Percentiles rank a stretch among this genome's conserved stretches.
Evolutionary conservation across 208 protist species (phyloP).

Genomic region (Leishmania mexicana): DNA sequence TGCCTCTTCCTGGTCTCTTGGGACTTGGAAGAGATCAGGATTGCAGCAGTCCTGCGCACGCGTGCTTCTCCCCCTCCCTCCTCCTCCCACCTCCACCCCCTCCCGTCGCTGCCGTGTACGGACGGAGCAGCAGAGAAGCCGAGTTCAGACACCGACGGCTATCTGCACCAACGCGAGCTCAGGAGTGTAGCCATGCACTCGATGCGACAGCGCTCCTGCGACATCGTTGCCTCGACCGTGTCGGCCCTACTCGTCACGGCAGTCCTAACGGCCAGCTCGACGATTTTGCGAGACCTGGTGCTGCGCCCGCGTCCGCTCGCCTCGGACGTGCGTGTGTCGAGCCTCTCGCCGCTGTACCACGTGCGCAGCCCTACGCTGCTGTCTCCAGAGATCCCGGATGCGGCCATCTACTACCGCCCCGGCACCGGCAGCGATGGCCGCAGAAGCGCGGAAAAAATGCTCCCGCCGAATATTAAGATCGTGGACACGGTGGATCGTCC

Average conservation of each 20-base stretch:
- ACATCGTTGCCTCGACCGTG: conserved; percentile 41
- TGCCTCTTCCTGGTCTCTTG: not conserved
- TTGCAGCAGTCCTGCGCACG: too few relatives aligned
- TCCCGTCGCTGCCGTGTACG: not conserved
- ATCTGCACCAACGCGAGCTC: not conserved
- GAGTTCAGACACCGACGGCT: not conserved
- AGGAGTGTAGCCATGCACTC: conserved; percentile 37
- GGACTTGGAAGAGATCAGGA: too few relatives aligned
- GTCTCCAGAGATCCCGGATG: conserved; percentile 2
- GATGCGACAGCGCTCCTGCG: conserved; percentile 44
- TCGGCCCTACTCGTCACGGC: conserved; percentile 35
- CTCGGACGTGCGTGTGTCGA: conserved; percentile 31
- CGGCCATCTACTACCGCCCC: conserved; percentile 16
- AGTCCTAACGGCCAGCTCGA: conserved; percentile 38
- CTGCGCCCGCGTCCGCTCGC: conserved; percentile 32
- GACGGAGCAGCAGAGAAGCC: not conserved
- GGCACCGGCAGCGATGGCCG: not conserved
- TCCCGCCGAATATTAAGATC: conserved; percentile 19
- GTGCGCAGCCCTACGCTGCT: conserved; percentile 26
- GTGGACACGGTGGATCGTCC: conserved; percentile 15
- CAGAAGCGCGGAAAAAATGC: not conserved
- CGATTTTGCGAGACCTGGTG: conserved; percentile 33
- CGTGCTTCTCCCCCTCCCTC: not conserved
- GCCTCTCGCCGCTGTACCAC: conserved; percentile 27
- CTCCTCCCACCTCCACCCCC: too few relatives aligned